These are phyloP conservation scores for Sporothrix curviconia DNA, from an alignment of 2,329 filamentous ascomycete genomes.

Conservation along the genomic window DNA sequence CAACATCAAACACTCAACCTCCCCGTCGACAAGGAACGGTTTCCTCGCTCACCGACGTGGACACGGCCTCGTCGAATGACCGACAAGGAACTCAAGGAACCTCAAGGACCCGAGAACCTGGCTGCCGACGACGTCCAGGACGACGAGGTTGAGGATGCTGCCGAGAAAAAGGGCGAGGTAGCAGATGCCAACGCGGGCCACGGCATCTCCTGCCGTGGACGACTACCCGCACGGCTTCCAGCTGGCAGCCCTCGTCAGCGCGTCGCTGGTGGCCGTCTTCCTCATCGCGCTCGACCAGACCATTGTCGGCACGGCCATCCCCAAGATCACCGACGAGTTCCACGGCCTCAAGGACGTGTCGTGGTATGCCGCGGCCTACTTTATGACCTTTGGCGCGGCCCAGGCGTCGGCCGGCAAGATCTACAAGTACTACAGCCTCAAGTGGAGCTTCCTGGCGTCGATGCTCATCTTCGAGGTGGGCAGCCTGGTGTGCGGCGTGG, in stretches of 20 bases:
- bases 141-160: too few relatives aligned
- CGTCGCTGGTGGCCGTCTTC: background rate
- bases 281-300: conserved; percentile 3
- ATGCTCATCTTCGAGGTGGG: conserved; percentile 2
- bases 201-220: too few relatives aligned
- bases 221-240: too few relatives aligned
- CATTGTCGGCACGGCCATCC: conserved; percentile 7
- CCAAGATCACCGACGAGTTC: conserved; percentile 11
- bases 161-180: too few relatives aligned
- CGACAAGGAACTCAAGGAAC: too few relatives aligned
- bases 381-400: conserved; percentile 1
- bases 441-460: background rate
- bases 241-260: background rate
- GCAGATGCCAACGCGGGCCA: too few relatives aligned
- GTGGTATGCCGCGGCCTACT: conserved; percentile 8
- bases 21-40: too few relatives aligned
- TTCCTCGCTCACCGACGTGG: too few relatives aligned
- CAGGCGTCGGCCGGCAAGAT: conserved; percentile 3
- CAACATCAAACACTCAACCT: too few relatives aligned
- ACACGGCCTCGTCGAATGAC: too few relatives aligned
- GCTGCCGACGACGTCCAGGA: too few relatives aligned
- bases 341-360: conserved; percentile 8
- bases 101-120: too few relatives aligned
- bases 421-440: conserved; percentile 2
- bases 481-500: conserved; percentile 1